Evolutionary conservation across 129 eudicot genomes (phyloP).

Genomic region (Flaveria linearis): DNA sequence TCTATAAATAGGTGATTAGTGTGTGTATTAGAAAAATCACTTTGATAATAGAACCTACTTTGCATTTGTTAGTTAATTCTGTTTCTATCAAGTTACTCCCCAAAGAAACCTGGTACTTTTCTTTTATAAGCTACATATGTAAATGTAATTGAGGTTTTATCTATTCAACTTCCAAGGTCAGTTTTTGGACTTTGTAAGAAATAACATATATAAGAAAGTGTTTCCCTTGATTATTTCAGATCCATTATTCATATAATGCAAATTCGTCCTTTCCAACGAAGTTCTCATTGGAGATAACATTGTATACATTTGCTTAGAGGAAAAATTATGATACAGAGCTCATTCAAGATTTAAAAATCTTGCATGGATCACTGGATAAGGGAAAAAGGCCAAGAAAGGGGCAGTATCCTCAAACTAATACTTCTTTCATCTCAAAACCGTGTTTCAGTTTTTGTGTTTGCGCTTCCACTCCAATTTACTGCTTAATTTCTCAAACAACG

Average conservation of each 20-base stretch:
- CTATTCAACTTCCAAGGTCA: background rate
- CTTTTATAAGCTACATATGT: background rate
- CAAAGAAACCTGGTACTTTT: constrained; percentile 5
- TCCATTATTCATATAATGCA: background rate
- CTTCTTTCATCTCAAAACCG: background rate
- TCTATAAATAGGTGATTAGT: too few relatives aligned
- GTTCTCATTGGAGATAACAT: background rate
- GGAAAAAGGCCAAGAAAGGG: background rate
- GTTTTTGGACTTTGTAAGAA: background rate
- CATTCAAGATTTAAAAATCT: background rate
- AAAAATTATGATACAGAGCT: background rate
- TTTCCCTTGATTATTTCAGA: background rate
- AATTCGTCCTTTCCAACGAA: constrained; percentile 4
- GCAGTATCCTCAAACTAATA: background rate
- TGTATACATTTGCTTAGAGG: background rate
- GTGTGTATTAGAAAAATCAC: too few relatives aligned
- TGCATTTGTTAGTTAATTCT: too few relatives aligned
- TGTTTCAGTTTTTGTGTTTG: background rate
- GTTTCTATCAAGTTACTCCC: too few relatives aligned
- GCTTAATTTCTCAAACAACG: background rate
- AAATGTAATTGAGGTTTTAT: background rate
- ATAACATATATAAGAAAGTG: background rate
- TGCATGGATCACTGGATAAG: background rate
- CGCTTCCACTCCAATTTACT: background rate
- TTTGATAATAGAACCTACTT: too few relatives aligned